Conservation (phyloP, 176 grass and related monocot species). For the Cenchrus purpureus region DNA sequence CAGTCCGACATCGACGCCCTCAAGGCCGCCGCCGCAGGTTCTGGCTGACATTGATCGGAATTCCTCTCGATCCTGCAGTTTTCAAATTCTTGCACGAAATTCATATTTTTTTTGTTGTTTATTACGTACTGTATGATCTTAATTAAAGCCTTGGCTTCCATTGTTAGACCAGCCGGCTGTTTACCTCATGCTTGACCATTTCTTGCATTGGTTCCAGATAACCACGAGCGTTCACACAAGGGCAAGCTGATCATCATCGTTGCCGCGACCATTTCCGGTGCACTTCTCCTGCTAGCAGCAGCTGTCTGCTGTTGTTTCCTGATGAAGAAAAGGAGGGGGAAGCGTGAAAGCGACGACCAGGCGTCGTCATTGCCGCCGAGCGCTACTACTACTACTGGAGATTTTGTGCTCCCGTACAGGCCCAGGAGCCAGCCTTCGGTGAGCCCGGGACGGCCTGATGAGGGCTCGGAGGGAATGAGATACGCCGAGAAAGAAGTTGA, state of each 20-base stretch:
- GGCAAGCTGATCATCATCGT: conserved; percentile 24
- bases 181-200: background rate
- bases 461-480: background rate
- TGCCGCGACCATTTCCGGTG: background rate
- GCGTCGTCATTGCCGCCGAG: background rate
- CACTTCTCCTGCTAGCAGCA: conserved; percentile 11
- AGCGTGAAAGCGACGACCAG: background rate
- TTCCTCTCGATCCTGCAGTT: background rate
- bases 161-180: background rate
- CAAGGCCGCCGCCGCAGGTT: conserved; percentile 16
- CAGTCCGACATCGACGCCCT: conserved; percentile 51
- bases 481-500: conserved; percentile 30
- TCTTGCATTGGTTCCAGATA: conserved; percentile 21
- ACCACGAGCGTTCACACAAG: background rate
- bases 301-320: conserved; percentile 9
- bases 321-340: conserved; percentile 8
- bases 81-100: background rate
- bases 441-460: background rate
- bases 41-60: background rate
- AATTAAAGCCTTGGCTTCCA: background rate
- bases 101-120: background rate
- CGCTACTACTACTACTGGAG: background rate
- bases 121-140: background rate
- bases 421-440: background rate
- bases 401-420: conserved; percentile 7